Evolutionary conservation across 208 protist species (phyloP), one percentile per base, ranked within the genome.

Genomic region (Wallacemonas sp.): DNA sequence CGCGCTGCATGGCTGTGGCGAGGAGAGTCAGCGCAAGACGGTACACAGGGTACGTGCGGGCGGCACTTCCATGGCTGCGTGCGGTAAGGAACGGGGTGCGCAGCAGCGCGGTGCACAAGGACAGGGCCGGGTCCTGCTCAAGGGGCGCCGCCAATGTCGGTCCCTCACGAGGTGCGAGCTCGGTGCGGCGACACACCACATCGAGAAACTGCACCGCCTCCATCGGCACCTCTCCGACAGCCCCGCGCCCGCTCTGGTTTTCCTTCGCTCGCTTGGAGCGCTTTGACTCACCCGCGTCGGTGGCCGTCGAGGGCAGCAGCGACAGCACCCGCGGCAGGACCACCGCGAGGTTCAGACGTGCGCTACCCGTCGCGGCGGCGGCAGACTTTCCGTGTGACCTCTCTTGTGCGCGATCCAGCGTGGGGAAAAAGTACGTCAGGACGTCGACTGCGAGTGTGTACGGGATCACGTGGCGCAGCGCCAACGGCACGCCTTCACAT

Each of bases 81-180:
- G 87, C 74, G 42, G 75, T 76, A 38, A 91, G 68, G 64, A 87
- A 87, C n/a, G 85, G 84, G 45, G 81, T 45, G n/a, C 59, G 75
- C 26, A 94, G 65, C 39, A 94, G 83, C 24, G 72, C 57, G 34
- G 77, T 39, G 44, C 73, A 74, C 42, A 94, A 44, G 19, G 68
- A 45, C 46, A 92, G 62, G 5, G 72, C 75, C 12, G 79, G 71
- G 39, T 87, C 76, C 33, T 66, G 50, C 30, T 24, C 41, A 37
- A 72, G 39, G 0, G 37, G 19, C 15, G 58, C 55, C n/a, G 15
- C 33, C 9, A 41, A 52, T 15, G 57, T 45, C 57, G 59, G 10
- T 21, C 5, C n/a, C n/a, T n/a, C n/a, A n/a, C n/a, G 63, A 62
- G 24, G 48, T 4, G 42, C 44, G 21, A 85, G 12, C n/a, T 32